Conservation (phyloP, 176 grass and related monocot genomes). For the Oryza nivara region DNA sequence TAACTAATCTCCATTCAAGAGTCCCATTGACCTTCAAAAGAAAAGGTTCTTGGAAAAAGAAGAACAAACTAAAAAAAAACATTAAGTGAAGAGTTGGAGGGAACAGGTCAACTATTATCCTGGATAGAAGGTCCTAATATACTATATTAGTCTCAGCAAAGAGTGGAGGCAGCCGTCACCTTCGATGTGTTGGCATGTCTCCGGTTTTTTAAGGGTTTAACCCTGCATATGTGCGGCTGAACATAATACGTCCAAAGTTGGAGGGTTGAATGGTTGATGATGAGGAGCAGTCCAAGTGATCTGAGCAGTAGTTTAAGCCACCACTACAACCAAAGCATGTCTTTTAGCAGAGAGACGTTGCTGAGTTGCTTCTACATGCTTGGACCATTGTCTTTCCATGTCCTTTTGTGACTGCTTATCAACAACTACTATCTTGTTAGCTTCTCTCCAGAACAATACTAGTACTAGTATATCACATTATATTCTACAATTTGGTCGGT, state of each 20-base stretch:
- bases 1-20: conserved; percentile 7
- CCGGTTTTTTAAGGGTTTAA: not conserved
- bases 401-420: conserved; percentile 14
- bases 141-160: not conserved
- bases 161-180: conserved; percentile 40
- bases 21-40: conserved; percentile 29
- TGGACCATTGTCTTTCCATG: conserved; percentile 15
- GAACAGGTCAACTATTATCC: conserved; percentile 55
- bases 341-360: not conserved
- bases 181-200: conserved; percentile 44
- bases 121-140: conserved; percentile 18
- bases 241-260: conserved; percentile 14
- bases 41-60: not conserved
- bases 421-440: not conserved
- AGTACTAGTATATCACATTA: not conserved
- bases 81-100: not conserved
- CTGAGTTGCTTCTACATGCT: not conserved
- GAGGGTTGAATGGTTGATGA: not conserved
- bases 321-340: conserved; percentile 21
- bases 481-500: not conserved
- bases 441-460: conserved; percentile 2
- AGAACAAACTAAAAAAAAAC: not conserved
- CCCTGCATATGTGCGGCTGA: not conserved
- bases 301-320: conserved; percentile 3
- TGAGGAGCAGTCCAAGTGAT: not conserved